Conservation (phyloP, 2,329 filamentous ascomycete species). For the Trichophyton rubrum region DNA sequence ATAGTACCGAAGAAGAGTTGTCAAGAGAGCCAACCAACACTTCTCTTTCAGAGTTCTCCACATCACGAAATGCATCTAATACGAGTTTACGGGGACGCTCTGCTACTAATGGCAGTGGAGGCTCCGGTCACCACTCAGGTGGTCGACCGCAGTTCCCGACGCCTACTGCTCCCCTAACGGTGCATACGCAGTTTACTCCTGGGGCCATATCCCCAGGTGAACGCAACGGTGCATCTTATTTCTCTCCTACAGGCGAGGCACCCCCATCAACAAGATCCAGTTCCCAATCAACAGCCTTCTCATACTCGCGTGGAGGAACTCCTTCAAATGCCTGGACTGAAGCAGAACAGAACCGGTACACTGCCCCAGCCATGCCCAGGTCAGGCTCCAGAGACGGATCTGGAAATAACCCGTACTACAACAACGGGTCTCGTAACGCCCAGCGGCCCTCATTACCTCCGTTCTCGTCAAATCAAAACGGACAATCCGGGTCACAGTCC, state of each 20-base stretch:
- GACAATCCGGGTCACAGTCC: constrained; percentile 37
- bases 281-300: constrained; percentile 54
- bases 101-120: constrained; percentile 50
- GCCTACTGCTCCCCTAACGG: constrained; percentile 50
- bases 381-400: constrained; percentile 67
- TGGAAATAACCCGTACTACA: constrained; percentile 50
- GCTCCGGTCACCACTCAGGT: constrained; percentile 25
- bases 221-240: constrained; percentile 69
- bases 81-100: constrained; percentile 65
- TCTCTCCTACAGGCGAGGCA: constrained; percentile 67
- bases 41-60: constrained; percentile 38
- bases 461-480: constrained; percentile 43
- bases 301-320: constrained; percentile 62
- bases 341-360: constrained; percentile 62
- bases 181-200: constrained; percentile 50
- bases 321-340: constrained; percentile 51
- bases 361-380: constrained; percentile 73
- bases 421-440: constrained; percentile 42
- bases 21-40: constrained; percentile 21
- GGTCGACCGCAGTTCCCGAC: constrained; percentile 59
- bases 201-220: constrained; percentile 47
- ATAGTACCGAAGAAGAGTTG: constrained; percentile 42
- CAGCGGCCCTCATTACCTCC: constrained; percentile 70
- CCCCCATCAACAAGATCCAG: constrained; percentile 44
- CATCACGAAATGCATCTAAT: constrained; percentile 58